Evolutionary conservation across 2,329 filamentous ascomycete species (phyloP).

Genomic region (Cladosporium sp.): DNA sequence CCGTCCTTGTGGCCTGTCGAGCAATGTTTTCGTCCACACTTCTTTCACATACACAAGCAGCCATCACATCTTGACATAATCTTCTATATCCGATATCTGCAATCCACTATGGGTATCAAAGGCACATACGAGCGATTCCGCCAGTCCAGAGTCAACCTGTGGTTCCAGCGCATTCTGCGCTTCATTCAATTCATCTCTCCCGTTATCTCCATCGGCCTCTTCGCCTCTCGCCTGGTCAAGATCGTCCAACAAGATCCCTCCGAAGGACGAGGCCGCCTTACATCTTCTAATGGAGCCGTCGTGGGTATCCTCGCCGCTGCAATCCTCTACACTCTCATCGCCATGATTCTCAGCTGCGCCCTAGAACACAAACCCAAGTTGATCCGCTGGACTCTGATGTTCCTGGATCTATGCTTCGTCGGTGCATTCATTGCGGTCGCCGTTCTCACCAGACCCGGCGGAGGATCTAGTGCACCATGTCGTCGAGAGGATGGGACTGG

Average conservation of each 20-base stretch:
- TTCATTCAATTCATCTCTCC: constrained; percentile 43
- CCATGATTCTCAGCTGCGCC: constrained; percentile 32
- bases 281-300: constrained; percentile 37
- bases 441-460: constrained; percentile 37
- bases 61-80: too few species aligned
- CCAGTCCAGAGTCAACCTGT: constrained; percentile 9
- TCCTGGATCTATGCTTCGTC: constrained; percentile 38
- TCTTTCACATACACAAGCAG: too few species aligned
- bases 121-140: constrained; percentile 8
- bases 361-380: constrained; percentile 31
- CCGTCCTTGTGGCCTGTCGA: too few species aligned
- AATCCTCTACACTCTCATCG: constrained; percentile 39
- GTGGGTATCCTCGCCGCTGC: constrained; percentile 44
- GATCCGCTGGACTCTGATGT: constrained; percentile 38
- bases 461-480: too few species aligned
- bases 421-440: constrained; percentile 43
- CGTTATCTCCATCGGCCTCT: constrained; percentile 39
- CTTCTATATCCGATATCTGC: too few species aligned
- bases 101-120: neutral
- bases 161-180: constrained; percentile 34
- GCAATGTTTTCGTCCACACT: too few species aligned
- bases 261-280: constrained; percentile 19
- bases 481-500: too few species aligned
- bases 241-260: constrained; percentile 29
- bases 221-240: constrained; percentile 39